Evolutionary conservation across 345 rosid genomes (phyloP).

Genomic region (Mallotus nudiflorus): DNA sequence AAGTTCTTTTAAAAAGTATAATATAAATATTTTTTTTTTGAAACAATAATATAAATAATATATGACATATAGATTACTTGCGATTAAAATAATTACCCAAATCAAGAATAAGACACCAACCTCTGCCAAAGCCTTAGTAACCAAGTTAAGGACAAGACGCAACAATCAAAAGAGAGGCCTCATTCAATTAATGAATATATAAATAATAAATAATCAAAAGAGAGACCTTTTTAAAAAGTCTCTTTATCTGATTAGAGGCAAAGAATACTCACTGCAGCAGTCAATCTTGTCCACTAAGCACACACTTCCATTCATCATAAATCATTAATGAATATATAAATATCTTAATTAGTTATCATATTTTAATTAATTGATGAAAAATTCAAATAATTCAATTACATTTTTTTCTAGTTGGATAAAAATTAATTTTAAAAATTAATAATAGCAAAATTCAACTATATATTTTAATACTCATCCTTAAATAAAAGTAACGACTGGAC

Average conservation of each 20-base stretch:
- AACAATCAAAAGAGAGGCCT: neutral
- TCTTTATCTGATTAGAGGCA: conserved; percentile 31
- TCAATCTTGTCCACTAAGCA: neutral
- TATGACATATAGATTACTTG: neutral
- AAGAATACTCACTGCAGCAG: conserved; percentile 28
- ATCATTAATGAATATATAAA: no score
- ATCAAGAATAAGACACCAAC: neutral
- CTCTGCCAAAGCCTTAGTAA: neutral
- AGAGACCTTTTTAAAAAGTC: conserved; percentile 6
- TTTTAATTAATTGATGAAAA: no score
- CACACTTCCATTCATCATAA: neutral
- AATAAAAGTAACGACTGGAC: no score
- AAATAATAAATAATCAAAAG: conserved; percentile 3
- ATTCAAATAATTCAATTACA: no score
- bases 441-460: no score
- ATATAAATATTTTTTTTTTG: no score
- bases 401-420: no score
- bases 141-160: conserved; percentile 20
- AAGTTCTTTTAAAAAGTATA: neutral
- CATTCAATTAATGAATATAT: no score
- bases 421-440: no score
- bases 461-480: no score
- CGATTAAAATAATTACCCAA: neutral
- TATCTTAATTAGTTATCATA: no score
- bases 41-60: no score